Evolutionary conservation across 106 monocot genomes (phyloP), one percentile per base, ranked within the genome.

Genomic region (Gastrodia elata): DNA sequence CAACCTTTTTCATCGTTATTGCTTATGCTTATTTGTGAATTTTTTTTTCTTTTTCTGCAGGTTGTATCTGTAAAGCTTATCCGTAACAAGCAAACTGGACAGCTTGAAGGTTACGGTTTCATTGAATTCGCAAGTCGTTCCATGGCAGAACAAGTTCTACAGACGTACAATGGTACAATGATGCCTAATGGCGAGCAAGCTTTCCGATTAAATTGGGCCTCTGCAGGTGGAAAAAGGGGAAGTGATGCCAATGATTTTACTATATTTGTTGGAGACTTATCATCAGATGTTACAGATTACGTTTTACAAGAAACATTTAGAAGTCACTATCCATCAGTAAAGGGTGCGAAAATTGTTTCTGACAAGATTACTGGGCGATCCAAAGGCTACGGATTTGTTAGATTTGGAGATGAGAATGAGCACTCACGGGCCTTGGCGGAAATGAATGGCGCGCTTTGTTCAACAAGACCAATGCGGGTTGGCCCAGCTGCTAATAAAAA

Each of bases 381-480:
- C n/a, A 94, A 94, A 65, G 94, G 94, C 25, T 94, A 91, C 81
- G 94, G 94, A 2, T 94, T 94, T 84, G 86, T 94, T 37, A 87
- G 75, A 52, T 94, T 94, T 84, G 84, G 80, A 64, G 90, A 94
- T 82, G 44, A 56, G 59, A 90, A 74, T 81, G 94, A 94, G 34
- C 90, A 90, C 58, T 56, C 82, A 49, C 85, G 80, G 64, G 94
- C 94, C 37, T 84, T 94, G 87, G 84, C 85, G n/a, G 90, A 91
- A 79, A 94, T 94, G 94, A 90, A 94, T 86, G 94, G 94, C 36
- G 37, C 81, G 46, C 80, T 71, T 35, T 94, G 90, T 68, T 94
- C 94, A 52, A 74, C 94, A 64, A 83, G 90, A 71, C 84, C 79
- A 8, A 94, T 94, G 94, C 72, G 94, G 36, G 77, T 88, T 71